Conservation (phyloP, 139 green algal genomes). For the Chlamydomonas asymmetrica region DNA sequence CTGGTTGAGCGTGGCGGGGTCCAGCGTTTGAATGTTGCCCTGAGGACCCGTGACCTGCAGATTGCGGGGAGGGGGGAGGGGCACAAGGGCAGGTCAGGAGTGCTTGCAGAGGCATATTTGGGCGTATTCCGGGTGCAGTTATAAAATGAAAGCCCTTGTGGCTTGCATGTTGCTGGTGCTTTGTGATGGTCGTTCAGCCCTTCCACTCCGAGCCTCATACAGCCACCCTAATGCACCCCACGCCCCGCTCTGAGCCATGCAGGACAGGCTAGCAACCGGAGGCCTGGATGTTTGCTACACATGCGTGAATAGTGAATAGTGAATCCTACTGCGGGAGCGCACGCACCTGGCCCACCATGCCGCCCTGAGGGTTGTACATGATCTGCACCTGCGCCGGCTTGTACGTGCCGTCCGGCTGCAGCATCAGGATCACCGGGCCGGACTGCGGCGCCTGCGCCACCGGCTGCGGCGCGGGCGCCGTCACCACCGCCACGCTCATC, state of each 20-base stretch:
- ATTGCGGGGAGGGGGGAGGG: not conserved
- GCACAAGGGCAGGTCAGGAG: not conserved
- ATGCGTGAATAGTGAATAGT: not conserved
- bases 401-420: constrained; percentile 29
- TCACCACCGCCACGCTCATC: not conserved
- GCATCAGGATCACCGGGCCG: constrained; percentile 21
- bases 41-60: not conserved
- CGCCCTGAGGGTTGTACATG: not conserved
- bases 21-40: no score
- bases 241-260: no score
- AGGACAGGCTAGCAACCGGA: not conserved
- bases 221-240: no score
- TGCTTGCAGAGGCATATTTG: not conserved
- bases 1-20: no score
- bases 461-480: not conserved
- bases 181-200: no score
- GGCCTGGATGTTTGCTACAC: not conserved
- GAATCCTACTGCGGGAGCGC: not conserved
- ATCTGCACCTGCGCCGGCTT: constrained; percentile 15
- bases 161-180: no score
- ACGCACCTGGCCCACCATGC: not conserved
- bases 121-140: no score
- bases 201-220: no score
- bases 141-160: not conserved
- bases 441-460: not conserved